phyloP scores from a whole-genome alignment of 306 rosid species.

The Cucumis melo region DNA sequence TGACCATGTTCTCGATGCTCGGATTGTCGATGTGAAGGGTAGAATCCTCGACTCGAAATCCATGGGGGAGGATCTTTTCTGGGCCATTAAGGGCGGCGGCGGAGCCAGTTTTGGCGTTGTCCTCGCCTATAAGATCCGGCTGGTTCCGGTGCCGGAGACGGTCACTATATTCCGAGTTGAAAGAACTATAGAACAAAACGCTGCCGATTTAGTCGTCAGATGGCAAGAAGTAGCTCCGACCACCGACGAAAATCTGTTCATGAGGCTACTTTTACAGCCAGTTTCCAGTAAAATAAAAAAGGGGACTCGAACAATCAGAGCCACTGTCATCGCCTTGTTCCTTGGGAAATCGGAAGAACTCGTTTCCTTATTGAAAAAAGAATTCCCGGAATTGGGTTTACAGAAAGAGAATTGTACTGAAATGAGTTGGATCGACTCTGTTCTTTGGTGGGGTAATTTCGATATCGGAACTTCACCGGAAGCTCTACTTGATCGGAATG shows the following conservation, averaged over 20 bases:
- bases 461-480: conserved; percentile 16
- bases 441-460: conserved; percentile 37
- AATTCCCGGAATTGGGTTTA: conserved; percentile 41
- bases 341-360: conserved; percentile 39
- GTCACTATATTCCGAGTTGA: conserved; percentile 38
- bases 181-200: conserved; percentile 21
- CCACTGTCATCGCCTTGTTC: conserved; percentile 24
- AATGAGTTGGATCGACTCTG: conserved; percentile 53
- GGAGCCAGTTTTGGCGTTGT: conserved; percentile 69
- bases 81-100: conserved; percentile 81
- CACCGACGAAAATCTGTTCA: conserved; percentile 33
- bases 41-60: conserved; percentile 27
- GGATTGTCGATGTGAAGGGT: conserved; percentile 48
- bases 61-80: conserved; percentile 78
- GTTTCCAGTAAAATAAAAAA: conserved; percentile 29
- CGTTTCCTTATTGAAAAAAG: conserved; percentile 29
- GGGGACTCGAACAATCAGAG: conserved; percentile 20
- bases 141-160: conserved; percentile 43
- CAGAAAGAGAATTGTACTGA: conserved; percentile 35
- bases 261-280: conserved; percentile 45
- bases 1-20: conserved; percentile 54
- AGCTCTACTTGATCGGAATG: conserved; percentile 35
- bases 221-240: conserved; percentile 59
- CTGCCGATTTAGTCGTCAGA: conserved; percentile 40
- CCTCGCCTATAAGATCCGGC: conserved; percentile 34